These are phyloP conservation scores for Diaporthe helianthi DNA, from an alignment of 2,329 filamentous ascomycete species.

Conservation along the genomic window DNA sequence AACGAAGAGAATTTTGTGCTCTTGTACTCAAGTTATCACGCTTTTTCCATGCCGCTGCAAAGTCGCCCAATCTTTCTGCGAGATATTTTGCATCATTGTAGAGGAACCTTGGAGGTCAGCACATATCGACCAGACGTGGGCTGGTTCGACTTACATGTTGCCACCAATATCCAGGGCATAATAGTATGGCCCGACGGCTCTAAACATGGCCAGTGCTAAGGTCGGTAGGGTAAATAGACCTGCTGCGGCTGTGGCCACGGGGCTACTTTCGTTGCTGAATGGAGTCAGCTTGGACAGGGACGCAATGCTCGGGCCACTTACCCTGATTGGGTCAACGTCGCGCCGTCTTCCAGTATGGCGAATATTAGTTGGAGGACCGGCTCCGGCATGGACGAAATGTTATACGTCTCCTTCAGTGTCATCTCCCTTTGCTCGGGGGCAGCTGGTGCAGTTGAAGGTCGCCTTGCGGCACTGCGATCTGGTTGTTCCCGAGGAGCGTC, in stretches of 20 bases:
- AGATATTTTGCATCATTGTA: slow-evolving; percentile 74
- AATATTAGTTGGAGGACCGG: slow-evolving; percentile 74
- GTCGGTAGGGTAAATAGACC: slow-evolving; percentile 77
- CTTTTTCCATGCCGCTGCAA: slow-evolving; percentile 58
- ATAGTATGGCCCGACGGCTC: slow-evolving; percentile 77
- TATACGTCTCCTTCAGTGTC: slow-evolving; percentile 84
- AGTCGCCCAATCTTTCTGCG: slow-evolving; percentile 61
- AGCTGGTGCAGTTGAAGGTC: slow-evolving; percentile 35
- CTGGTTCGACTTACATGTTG: slow-evolving; percentile 62
- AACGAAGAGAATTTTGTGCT: slow-evolving; percentile 61
- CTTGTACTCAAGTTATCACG: slow-evolving; percentile 59
- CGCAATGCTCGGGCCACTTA: slow-evolving; percentile 36
- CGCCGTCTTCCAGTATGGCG: slow-evolving; percentile 65
- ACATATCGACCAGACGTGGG: no score
- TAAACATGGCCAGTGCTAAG: slow-evolving; percentile 78
- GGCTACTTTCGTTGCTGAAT: slow-evolving; percentile 53
- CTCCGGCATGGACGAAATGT: slow-evolving; percentile 86
- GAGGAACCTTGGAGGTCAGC: slow-evolving; percentile 56
- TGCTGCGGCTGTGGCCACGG: slow-evolving; percentile 71
- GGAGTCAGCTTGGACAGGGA: slow-evolving; percentile 29
- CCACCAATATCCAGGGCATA: slow-evolving; percentile 69
- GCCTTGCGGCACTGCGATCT: slow-evolving; percentile 34
- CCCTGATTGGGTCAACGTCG: slow-evolving; percentile 62
- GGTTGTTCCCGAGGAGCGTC: slow-evolving; percentile 52
- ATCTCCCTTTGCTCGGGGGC: slow-evolving; percentile 64